phyloP scores from a whole-genome alignment of 768 basidiomycete species.

The Trametes punicea region DNA sequence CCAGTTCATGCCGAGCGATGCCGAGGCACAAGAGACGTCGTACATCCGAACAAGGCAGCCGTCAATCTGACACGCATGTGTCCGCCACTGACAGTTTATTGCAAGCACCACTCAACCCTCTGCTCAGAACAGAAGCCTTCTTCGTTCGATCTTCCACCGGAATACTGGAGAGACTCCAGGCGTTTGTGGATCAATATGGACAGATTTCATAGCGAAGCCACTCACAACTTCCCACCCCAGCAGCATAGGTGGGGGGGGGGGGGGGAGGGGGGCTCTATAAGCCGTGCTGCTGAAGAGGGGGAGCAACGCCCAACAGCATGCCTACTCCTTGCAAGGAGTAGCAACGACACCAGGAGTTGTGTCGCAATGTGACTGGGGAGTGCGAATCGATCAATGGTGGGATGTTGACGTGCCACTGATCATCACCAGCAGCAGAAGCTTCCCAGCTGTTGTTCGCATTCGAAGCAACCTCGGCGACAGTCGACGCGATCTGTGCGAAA shows the following conservation, averaged over 20 bases:
- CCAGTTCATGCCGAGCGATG: not conserved
- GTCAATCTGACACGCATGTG: conserved; percentile 5
- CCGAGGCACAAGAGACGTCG: not conserved
- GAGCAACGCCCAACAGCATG: not conserved
- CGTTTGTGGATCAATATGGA: conserved; percentile 1
- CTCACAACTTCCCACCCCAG: not conserved
- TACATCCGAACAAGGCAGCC: not conserved
- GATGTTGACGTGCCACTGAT: conserved; percentile 1
- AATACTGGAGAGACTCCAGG: too few species aligned
- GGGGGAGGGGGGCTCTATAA: too few species aligned
- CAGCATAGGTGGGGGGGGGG: not conserved
- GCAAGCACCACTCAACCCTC: not conserved
- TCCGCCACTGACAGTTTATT: conserved; percentile 9
- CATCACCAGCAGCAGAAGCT: conserved; percentile 6
- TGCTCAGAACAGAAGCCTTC: not conserved
- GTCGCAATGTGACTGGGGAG: not conserved
- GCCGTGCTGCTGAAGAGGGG: too few species aligned
- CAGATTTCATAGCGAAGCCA: conserved; percentile 1
- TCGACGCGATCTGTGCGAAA: conserved; percentile 1
- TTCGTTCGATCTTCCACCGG: not conserved
- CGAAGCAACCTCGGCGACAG: too few species aligned
- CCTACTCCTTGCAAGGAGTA: too few species aligned
- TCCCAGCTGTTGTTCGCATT: too few species aligned
- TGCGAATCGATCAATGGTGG: conserved; percentile 1
- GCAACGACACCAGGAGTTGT: too few species aligned